Conservation (phyloP, 2,329 filamentous ascomycete genomes). For the Metarhizium brunneum region DNA sequence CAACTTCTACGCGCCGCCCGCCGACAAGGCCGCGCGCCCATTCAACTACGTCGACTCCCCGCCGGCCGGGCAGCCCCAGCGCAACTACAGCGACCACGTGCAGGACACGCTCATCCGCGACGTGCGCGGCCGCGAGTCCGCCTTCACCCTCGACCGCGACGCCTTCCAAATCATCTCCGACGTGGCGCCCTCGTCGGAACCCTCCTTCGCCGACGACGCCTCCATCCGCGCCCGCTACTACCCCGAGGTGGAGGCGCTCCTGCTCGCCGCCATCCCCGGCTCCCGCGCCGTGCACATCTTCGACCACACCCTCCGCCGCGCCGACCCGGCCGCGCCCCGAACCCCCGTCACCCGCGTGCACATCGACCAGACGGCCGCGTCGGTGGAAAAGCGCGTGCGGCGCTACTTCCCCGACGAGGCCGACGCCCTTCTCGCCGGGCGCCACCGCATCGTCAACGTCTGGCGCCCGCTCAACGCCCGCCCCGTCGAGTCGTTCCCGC, state of each 20-base stretch:
- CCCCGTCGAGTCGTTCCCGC: constrained; percentile 56
- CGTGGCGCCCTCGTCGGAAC: constrained; percentile 39
- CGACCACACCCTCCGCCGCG: constrained; percentile 79
- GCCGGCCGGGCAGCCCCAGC: constrained; percentile 49
- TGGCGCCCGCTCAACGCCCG: constrained; percentile 59
- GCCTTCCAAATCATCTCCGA: constrained; percentile 60
- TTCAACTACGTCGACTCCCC: constrained; percentile 60
- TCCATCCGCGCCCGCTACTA: constrained; percentile 70
- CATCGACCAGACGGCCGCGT: constrained; percentile 69
- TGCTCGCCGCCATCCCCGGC: constrained; percentile 59
- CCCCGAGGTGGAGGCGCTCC: constrained; percentile 66
- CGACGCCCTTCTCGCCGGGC: constrained; percentile 54
- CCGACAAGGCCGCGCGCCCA: constrained; percentile 45
- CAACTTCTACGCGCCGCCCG: constrained; percentile 55
- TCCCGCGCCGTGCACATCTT: constrained; percentile 63
- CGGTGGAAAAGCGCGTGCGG: constrained; percentile 57
- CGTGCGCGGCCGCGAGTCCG: constrained; percentile 59
- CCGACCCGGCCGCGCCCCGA: constrained; percentile 47
- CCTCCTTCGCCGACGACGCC: constrained; percentile 57
- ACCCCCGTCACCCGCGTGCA: constrained; percentile 65
- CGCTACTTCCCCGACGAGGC: constrained; percentile 61
- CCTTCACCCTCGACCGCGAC: constrained; percentile 61
- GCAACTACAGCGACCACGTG: constrained; percentile 49
- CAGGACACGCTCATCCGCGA: constrained; percentile 57
- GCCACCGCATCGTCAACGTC: constrained; percentile 80